Conservation (phyloP, 169 alveolate genomes). For the Babesia ovata region DNA sequence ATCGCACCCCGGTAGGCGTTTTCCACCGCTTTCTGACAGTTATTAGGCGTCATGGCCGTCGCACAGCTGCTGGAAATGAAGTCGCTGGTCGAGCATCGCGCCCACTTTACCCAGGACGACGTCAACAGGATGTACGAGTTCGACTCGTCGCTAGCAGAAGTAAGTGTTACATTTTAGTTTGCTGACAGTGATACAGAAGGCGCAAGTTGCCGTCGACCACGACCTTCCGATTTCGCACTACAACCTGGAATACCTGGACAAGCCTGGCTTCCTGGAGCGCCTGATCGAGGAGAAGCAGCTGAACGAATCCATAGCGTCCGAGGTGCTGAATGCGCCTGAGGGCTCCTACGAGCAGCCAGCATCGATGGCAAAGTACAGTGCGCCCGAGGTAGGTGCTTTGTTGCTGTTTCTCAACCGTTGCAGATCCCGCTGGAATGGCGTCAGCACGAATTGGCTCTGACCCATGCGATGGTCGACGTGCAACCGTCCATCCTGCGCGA, state of each 20-base stretch:
- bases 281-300: slow-evolving; percentile 66
- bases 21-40: background rate
- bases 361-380: slow-evolving; percentile 27
- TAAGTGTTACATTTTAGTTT: background rate
- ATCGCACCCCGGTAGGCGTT: slow-evolving; percentile 78
- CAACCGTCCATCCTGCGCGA: slow-evolving; percentile 65
- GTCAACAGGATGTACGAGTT: slow-evolving; percentile 79
- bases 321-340: slow-evolving; percentile 52
- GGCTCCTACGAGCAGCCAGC: slow-evolving; percentile 61
- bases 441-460: slow-evolving; percentile 67
- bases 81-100: slow-evolving; percentile 78
- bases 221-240: slow-evolving; percentile 76
- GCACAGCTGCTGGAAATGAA: slow-evolving; percentile 81
- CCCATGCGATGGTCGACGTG: slow-evolving; percentile 68
- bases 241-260: slow-evolving; percentile 77
- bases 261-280: slow-evolving; percentile 70
- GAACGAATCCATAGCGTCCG: slow-evolving; percentile 62
- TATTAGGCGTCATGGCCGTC: slow-evolving; percentile 80
- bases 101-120: slow-evolving; percentile 80
- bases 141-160: slow-evolving; percentile 78
- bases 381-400: slow-evolving; percentile 38
- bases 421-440: slow-evolving; percentile 71
- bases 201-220: slow-evolving; percentile 82
- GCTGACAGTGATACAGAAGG: slow-evolving; percentile 46
- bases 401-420: background rate